Conservation (phyloP, 495 filamentous ascomycete genomes). For the Xylaria venustula region DNA sequence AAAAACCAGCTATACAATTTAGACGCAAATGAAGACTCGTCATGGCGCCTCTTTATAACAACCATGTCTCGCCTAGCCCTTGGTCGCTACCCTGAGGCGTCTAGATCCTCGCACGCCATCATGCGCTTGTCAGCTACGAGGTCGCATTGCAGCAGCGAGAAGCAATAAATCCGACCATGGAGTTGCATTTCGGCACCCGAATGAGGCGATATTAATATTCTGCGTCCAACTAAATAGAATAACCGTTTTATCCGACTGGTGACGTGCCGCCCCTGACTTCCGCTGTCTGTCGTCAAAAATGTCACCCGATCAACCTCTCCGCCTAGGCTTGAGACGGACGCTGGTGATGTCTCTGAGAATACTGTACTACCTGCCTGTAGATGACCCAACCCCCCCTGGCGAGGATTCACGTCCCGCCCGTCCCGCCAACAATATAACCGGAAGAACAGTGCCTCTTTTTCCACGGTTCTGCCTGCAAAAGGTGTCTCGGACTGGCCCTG, state of each 20-base stretch:
- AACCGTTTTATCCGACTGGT: conserved; percentile 14
- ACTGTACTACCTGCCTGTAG: not conserved
- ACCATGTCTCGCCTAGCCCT: not conserved
- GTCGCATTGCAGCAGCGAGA: conserved; percentile 6
- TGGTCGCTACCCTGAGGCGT: not conserved
- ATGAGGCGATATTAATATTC: conserved; percentile 5
- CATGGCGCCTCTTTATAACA: no score
- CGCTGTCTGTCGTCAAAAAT: not conserved
- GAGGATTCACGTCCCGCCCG: not conserved
- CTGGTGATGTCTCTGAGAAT: not conserved
- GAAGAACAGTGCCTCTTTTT: not conserved
- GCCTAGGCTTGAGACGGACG: not conserved
- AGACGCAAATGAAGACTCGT: no score
- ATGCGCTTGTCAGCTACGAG: conserved; percentile 1
- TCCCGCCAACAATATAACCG: not conserved
- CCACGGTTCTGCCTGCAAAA: no score
- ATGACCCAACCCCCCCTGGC: not conserved
- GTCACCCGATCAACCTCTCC: not conserved
- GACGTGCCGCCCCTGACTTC: not conserved
- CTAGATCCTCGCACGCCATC: conserved; percentile 1
- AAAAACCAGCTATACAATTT: no score
- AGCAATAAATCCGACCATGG: not conserved
- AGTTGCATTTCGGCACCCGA: conserved; percentile 11
- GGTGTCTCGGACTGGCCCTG: no score
- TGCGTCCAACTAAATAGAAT: conserved; percentile 3